Evolutionary conservation across 2,329 filamentous ascomycete species (phyloP).

Genomic region (Pseudogymnoascus sp.): DNA sequence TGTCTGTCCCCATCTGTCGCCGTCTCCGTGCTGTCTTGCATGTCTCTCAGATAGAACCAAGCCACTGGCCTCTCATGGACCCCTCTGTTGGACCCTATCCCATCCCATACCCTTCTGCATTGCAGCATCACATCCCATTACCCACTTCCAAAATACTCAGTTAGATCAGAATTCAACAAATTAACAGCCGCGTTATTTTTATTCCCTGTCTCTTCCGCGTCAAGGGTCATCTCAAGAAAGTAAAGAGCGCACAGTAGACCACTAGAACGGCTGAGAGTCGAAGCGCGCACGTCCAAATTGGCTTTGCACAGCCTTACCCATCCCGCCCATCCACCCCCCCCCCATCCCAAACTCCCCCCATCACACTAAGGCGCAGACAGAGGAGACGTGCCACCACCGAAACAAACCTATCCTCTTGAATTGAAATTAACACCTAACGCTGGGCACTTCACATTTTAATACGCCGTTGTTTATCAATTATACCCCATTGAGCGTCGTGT

Average conservation of each 20-base stretch:
- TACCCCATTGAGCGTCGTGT: conserved; percentile 17
- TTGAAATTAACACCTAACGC: background rate
- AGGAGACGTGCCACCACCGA: background rate
- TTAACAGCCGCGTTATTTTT: background rate
- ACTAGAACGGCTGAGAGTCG: background rate
- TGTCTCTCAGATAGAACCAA: background rate
- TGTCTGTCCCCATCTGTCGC: background rate
- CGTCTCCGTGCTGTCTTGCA: too few relatives aligned
- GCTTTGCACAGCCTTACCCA: background rate
- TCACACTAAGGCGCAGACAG: background rate
- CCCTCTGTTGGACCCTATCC: background rate
- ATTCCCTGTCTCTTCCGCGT: background rate
- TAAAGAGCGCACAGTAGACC: background rate
- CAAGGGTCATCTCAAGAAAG: background rate
- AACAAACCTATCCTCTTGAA: background rate
- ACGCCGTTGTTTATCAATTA: background rate
- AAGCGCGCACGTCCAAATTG: background rate
- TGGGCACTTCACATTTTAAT: background rate
- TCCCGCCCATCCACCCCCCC: background rate
- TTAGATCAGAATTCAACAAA: background rate
- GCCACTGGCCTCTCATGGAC: background rate
- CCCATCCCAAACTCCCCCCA: background rate
- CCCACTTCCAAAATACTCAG: background rate
- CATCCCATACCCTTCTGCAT: background rate
- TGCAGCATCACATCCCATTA: background rate